These are phyloP conservation scores for Metarhizium rileyi DNA, from an alignment of 2,329 filamentous ascomycete genomes.

Conservation along the genomic window DNA sequence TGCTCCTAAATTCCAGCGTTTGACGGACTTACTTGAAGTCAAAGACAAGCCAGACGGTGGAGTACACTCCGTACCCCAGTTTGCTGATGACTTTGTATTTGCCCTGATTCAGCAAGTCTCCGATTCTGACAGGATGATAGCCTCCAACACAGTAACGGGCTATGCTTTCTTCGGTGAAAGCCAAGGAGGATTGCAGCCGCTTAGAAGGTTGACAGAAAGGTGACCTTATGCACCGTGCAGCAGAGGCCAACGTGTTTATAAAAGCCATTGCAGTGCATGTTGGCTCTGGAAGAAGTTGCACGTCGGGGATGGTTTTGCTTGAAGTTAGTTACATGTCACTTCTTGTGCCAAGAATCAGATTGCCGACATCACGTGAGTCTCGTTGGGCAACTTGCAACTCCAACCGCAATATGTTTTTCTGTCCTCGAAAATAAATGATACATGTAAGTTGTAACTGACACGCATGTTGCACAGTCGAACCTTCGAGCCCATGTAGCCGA, in stretches of 20 bases:
- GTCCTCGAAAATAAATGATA: too few species aligned
- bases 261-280: neutral
- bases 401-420: too few species aligned
- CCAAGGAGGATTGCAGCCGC: neutral
- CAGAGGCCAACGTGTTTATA: neutral
- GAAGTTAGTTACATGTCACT: too few species aligned
- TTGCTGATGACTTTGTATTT: constrained; percentile 16
- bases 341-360: too few species aligned
- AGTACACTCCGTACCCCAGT: constrained; percentile 15
- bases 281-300: too few species aligned
- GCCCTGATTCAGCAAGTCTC: constrained; percentile 12
- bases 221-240: neutral
- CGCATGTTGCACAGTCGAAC: too few species aligned
- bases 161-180: constrained; percentile 12
- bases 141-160: constrained; percentile 13
- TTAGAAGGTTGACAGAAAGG: neutral
- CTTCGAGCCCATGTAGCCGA: too few species aligned
- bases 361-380: too few species aligned
- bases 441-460: too few species aligned
- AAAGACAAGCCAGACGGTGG: constrained; percentile 17
- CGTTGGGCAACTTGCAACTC: too few species aligned
- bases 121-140: constrained; percentile 14
- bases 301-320: too few species aligned
- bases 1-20: neutral
- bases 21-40: constrained; percentile 10